Evolutionary conservation across 2,329 filamentous ascomycete species (phyloP), one percentile per base, ranked within the genome.

Genomic region (Stagonosporopsis chrysanthemi): DNA sequence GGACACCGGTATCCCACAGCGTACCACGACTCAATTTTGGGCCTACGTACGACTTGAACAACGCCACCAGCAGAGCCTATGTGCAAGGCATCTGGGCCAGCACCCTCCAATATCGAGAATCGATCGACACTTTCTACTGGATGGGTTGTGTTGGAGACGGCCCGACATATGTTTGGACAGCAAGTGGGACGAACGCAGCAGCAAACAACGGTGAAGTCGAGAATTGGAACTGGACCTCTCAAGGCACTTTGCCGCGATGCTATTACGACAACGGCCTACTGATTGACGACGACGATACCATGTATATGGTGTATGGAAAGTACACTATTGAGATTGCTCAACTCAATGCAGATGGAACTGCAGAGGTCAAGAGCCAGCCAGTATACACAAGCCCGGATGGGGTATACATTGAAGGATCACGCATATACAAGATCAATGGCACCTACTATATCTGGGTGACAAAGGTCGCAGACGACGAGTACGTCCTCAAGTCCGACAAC

Each of bases 201-300:
- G 52, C 52, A 33, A 71, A 72, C 52, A 66, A 66, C 17, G 73
- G 72, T 33, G 71, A 73, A 39, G 72, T 75, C 1, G 41, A 56
- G 2, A 61, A 56, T 44, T 74, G 69, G 71, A 70, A 72, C 38
- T 84, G 81, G 81, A 75, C 59, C 11, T 72, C 78, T 42, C 60
- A 65, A 35, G 74, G 70, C 1, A 76, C 67, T 8, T 70, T 79
- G 15, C 70, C 71, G 0, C 77, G 67, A 1, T 87, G 84, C 69
- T 86, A 84, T 63, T 87, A 87, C 62, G 85, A 87, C 67, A 79
- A 76, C 17, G 84, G 85, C 0, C 69, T 87, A 0, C 68, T 87
- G n/a, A 79, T 87, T 31, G 84, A 87, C 46, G 82, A 85, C 23
- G 79, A 86, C 29, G 84, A 86, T 54, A 83, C 79, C 0, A 83